Percentiles rank a stretch among this genome's conserved stretches.
Conservation (phyloP, 2,329 filamentous ascomycete genomes). For the Colletotrichum magnum region DNA sequence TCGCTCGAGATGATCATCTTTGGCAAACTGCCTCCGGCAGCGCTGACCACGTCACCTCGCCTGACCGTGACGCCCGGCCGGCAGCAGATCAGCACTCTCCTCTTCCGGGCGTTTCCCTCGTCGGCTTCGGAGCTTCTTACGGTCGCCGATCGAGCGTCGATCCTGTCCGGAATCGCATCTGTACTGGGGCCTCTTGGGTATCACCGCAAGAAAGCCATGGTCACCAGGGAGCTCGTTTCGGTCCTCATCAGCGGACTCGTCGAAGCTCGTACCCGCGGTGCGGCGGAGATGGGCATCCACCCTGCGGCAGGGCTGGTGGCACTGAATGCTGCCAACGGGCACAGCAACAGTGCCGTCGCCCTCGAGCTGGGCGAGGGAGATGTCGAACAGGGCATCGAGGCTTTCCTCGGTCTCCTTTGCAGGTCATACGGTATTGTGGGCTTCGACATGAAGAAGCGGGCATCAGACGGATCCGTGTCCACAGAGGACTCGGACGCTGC, state of each 20-base stretch:
- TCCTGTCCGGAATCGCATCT: slow-evolving; percentile 89
- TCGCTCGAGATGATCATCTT: slow-evolving; percentile 76
- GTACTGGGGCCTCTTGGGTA: slow-evolving; percentile 85
- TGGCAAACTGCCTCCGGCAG: slow-evolving; percentile 68
- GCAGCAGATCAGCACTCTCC: slow-evolving; percentile 73
- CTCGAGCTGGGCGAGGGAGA: slow-evolving; percentile 76
- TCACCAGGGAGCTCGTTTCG: slow-evolving; percentile 87
- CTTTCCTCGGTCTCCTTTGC: slow-evolving; percentile 72
- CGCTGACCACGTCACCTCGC: slow-evolving; percentile 66
- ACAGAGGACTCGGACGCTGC: slow-evolving; percentile 65
- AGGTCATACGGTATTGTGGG: slow-evolving; percentile 75
- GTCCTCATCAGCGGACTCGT: slow-evolving; percentile 88
- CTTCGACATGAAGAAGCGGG: slow-evolving; percentile 55
- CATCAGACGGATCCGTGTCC: slow-evolving; percentile 43
- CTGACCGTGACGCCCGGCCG: slow-evolving; percentile 70
- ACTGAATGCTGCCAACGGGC: slow-evolving; percentile 69
- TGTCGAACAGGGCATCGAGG: slow-evolving; percentile 76
- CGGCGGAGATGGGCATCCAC: slow-evolving; percentile 96
- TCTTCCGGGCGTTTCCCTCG: slow-evolving; percentile 80
- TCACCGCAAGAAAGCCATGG: slow-evolving; percentile 90
- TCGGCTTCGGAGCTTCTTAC: slow-evolving; percentile 77
- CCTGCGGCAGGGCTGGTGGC: slow-evolving; percentile 89
- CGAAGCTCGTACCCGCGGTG: slow-evolving; percentile 91
- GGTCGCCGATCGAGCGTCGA: slow-evolving; percentile 81
- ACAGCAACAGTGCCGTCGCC: slow-evolving; percentile 65